Evolutionary conservation across 1,284 basidiomycete genomes (phyloP).

Genomic region (Cutaneotrichosporon sp.): DNA sequence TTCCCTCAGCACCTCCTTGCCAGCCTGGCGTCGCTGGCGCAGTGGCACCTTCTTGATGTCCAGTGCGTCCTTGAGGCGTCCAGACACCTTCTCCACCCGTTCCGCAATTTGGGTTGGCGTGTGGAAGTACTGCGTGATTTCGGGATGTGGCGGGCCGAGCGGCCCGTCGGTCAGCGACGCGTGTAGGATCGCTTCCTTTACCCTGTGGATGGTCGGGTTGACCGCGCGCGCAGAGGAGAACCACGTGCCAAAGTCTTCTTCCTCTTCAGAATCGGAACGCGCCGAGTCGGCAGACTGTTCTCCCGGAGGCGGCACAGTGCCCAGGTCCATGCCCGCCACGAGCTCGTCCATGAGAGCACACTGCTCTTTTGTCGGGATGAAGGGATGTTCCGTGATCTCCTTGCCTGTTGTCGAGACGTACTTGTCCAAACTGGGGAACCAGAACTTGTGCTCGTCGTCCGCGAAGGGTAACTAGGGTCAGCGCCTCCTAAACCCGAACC

Average conservation of each 20-base stretch:
- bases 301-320: slow-evolving; percentile 66
- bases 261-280: not conserved
- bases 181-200: slow-evolving; percentile 89
- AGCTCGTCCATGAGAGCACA: slow-evolving; percentile 77
- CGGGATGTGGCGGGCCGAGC: slow-evolving; percentile 78
- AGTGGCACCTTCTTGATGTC: slow-evolving; percentile 62
- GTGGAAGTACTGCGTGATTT: slow-evolving; percentile 76
- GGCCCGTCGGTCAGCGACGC: slow-evolving; percentile 73
- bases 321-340: slow-evolving; percentile 83
- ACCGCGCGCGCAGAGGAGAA: slow-evolving; percentile 73
- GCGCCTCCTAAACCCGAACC: slow-evolving; percentile 25
- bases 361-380: slow-evolving; percentile 77
- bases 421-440: slow-evolving; percentile 76
- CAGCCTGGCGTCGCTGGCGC: slow-evolving; percentile 57
- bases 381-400: slow-evolving; percentile 69
- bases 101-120: slow-evolving; percentile 69
- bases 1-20: slow-evolving; percentile 36
- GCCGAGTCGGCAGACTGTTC: slow-evolving; percentile 37
- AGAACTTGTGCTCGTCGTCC: slow-evolving; percentile 84
- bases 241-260: slow-evolving; percentile 57
- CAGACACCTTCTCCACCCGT: slow-evolving; percentile 60
- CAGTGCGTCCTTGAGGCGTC: slow-evolving; percentile 65
- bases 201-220: slow-evolving; percentile 85
- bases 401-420: slow-evolving; percentile 76
- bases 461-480: slow-evolving; percentile 79